A percentile compares a stretch with the other conserved stretches of the same genome.
Evolutionary conservation across 768 basidiomycete genomes (phyloP).

Genomic region (Hysterangium stoloniferum): DNA sequence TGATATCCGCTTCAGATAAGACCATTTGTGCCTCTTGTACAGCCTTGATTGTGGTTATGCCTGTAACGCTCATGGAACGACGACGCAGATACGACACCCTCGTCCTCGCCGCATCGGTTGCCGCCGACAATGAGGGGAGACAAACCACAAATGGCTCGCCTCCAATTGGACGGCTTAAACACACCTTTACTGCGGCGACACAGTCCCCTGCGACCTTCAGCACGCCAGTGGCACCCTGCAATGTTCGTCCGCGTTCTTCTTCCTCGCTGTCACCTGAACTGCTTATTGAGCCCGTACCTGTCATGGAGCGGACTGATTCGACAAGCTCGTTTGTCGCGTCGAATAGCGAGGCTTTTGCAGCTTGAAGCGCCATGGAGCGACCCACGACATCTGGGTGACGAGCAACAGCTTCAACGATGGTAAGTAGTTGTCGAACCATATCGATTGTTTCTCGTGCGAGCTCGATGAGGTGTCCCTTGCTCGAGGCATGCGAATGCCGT

Average conservation of each 20-base stretch:
- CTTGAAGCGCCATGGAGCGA: conserved; percentile 56
- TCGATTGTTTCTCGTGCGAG: conserved; percentile 93
- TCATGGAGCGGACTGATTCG: conserved; percentile 76
- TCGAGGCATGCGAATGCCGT: conserved; percentile 82
- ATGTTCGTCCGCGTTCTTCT: conserved; percentile 65
- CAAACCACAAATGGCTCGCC: conserved; percentile 61
- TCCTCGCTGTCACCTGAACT: conserved; percentile 54
- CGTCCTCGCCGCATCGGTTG: background rate
- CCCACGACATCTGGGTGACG: conserved; percentile 61
- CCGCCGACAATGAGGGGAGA: conserved; percentile 32
- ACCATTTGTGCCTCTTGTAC: conserved; percentile 22
- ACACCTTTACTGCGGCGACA: conserved; percentile 77
- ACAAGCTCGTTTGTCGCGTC: conserved; percentile 80
- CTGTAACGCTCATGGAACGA: conserved; percentile 4
- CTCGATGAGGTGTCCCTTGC: conserved; percentile 90
- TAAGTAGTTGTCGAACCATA: conserved; percentile 84
- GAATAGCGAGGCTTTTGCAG: conserved; percentile 76
- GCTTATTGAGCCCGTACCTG: conserved; percentile 34
- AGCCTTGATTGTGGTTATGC: background rate
- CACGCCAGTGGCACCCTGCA: conserved; percentile 83
- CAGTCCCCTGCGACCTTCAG: conserved; percentile 86
- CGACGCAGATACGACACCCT: conserved; percentile 10
- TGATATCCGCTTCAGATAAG: conserved; percentile 52
- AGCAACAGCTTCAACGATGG: conserved; percentile 84
- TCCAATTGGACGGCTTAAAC: conserved; percentile 55